Evolutionary conservation across 805 yeast genomes (phyloP), one percentile per base, ranked within the genome.

Genomic region (Cyberlindnera nakhonratchasimensis): DNA sequence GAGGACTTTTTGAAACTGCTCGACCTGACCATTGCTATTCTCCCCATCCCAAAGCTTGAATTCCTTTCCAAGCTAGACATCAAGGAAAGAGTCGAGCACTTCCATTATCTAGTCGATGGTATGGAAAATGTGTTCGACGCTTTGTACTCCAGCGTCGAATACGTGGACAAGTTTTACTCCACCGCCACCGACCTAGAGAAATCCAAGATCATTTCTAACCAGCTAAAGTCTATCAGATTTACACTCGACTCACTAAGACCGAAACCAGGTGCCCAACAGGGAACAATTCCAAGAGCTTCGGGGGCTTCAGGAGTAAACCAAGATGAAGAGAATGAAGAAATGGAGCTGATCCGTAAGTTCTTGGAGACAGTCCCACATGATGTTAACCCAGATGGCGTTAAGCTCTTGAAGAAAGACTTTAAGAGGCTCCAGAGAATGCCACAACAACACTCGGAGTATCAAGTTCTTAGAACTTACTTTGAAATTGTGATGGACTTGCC

Each of bases 401-500:
- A 64, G 38, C 46, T 71, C 21, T 42, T 74, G 1, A 39, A 43
- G 10, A 72, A 71, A 44, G 89, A 82, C 51, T 80, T 62, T 55
- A 75, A 74, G 48, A 61, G 86, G 21, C 65, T 82, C 42, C 68
- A 67, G 41, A 68, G 72, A 36, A 72, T 82, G 64, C 53, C 59
- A 19, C 74, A 75, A n/a, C 69, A 72, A 34, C 77, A 74, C 26
- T 74, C 80, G 0, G 89, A 82, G 44, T 79, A 74, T 54, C 86
- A 82, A 55, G 82, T 80, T 1, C 62, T 82, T 33, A 59, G 82
- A 42, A 77, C 78, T 36, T 82, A 82, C 59, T 69, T 82, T 49
- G 88, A 82, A 46, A 72, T 79, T 17, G 74, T 82, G 8, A 64
- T 74, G 62, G 88, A 82, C 51, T 65, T 82, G 36, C 88, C 88